phyloP scores from a whole-genome alignment of 371 early-diverging fungal species.

The Mortierella sp. region DNA sequence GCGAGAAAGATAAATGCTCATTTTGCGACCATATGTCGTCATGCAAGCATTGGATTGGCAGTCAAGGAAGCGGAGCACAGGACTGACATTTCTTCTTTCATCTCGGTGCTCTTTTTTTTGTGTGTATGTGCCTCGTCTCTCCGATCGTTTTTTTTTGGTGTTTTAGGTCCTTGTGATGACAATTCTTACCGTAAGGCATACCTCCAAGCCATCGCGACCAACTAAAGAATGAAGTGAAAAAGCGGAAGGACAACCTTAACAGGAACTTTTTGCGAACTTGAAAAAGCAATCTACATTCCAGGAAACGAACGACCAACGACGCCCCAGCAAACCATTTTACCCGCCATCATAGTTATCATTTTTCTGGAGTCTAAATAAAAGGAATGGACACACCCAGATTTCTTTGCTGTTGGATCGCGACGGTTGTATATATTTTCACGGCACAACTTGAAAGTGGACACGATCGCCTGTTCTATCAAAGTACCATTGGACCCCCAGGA shows the following conservation, averaged over 20 bases:
- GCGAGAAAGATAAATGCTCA: slow-evolving; percentile 6
- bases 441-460: background rate
- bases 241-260: background rate
- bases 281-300: background rate
- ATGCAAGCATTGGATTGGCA: background rate
- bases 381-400: background rate
- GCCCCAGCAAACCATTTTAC: background rate
- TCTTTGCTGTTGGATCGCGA: background rate
- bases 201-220: slow-evolving; percentile 43
- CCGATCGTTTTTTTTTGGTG: background rate
- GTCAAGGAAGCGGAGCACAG: background rate
- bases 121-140: background rate
- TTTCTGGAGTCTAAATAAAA: background rate
- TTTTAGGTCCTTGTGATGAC: slow-evolving; percentile 58
- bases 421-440: background rate
- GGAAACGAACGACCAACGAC: background rate
- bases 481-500: slow-evolving; percentile 29
- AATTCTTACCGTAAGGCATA: slow-evolving; percentile 59
- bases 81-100: background rate
- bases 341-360: background rate
- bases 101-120: slow-evolving; percentile 1
- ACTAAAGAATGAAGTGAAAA: slow-evolving; percentile 22
- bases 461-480: background rate
- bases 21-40: background rate
- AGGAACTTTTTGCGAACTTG: background rate